A percentile compares a stretch with the other conserved stretches of the same genome.
Conservation (phyloP, 495 filamentous ascomycete species). For the Bryoglossum gracile region DNA sequence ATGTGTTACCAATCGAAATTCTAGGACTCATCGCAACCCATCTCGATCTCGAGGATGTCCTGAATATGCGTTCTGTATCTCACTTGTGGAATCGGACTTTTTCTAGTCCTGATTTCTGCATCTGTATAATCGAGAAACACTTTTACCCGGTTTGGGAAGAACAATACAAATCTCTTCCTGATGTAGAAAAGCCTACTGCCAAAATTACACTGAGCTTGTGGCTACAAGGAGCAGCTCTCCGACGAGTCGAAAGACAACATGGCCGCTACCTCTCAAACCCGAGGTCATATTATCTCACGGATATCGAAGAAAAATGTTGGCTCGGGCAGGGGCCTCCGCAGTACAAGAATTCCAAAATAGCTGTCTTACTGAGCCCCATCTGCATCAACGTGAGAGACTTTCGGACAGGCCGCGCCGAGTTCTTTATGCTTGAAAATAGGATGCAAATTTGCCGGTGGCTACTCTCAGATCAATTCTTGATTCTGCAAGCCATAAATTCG, state of each 20-base stretch:
- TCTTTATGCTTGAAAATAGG: conserved; percentile 11
- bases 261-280: conserved; percentile 13
- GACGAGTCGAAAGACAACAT: conserved; percentile 7
- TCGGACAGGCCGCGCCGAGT: background rate
- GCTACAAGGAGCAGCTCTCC: conserved; percentile 7
- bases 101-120: conserved; percentile 7
- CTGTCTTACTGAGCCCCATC: background rate
- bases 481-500: conserved; percentile 3
- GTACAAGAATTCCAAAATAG: no score
- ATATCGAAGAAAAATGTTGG: no score
- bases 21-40: conserved; percentile 5
- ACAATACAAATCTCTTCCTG: background rate
- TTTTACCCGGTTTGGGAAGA: conserved; percentile 9
- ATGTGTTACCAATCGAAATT: conserved; percentile 16
- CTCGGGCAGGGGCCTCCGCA: no score
- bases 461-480: conserved; percentile 16
- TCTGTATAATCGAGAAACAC: conserved; percentile 10
- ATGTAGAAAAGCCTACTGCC: no score
- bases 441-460: conserved; percentile 1
- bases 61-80: conserved; percentile 13
- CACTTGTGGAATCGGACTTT: conserved; percentile 13
- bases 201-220: conserved; percentile 1
- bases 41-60: conserved; percentile 16
- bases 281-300: background rate
- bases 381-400: conserved; percentile 11